Conservation (phyloP, 257 asterid genomes). For the Avicennia marina region DNA sequence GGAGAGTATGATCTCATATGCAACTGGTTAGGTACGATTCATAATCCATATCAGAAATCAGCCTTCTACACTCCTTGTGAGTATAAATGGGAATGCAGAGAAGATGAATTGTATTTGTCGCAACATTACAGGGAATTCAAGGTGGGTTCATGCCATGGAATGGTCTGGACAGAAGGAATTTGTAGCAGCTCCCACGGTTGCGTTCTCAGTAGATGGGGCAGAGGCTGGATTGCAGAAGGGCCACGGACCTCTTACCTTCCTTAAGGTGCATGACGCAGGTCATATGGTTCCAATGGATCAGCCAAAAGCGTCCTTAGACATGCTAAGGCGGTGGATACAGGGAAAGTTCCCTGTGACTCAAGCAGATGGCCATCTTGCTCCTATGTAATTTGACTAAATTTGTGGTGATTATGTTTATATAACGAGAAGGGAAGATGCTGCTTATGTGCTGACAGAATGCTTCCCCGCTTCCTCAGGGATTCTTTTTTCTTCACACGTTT, state of each 20-base stretch:
- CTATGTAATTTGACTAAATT: conserved; percentile 17
- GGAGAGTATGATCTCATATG: no score
- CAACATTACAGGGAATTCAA: conserved; percentile 46
- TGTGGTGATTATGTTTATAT: no score
- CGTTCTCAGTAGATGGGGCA: conserved; percentile 45
- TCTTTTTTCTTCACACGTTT: no score
- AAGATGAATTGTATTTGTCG: not conserved
- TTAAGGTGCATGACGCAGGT: conserved; percentile 64
- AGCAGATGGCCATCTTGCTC: conserved; percentile 25
- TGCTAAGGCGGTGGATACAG: conserved; percentile 60
- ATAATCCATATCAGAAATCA: not conserved
- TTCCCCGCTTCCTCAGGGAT: no score
- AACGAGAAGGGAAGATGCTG: no score
- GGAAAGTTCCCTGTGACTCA: conserved; percentile 23
- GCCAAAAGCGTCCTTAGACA: conserved; percentile 56
- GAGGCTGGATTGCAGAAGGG: conserved; percentile 53
- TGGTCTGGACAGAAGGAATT: conserved; percentile 60
- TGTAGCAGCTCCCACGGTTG: conserved; percentile 29
- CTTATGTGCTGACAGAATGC: no score
- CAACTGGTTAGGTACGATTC: conserved; percentile 48
- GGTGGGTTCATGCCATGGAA: conserved; percentile 74
- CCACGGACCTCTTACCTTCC: conserved; percentile 46
- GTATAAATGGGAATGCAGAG: not conserved
- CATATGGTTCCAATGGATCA: conserved; percentile 80
- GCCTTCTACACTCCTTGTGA: not conserved